A percentile compares a stretch with the other conserved stretches of the same genome.
Evolutionary conservation across 2,329 filamentous ascomycete genomes (phyloP).

Genomic region (Bipolaris oryzae): DNA sequence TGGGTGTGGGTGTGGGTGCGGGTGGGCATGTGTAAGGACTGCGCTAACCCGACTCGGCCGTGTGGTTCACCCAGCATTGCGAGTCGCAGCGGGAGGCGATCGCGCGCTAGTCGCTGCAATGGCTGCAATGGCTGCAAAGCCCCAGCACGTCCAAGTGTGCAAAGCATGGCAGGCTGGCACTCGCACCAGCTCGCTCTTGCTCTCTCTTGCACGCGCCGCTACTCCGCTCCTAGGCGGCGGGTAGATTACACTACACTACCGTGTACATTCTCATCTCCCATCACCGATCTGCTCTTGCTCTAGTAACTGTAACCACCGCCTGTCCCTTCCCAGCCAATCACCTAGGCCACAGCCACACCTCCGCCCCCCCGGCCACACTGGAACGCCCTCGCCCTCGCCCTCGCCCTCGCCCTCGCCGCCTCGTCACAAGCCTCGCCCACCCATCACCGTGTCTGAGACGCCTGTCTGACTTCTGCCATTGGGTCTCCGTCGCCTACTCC

Average conservation of each 20-base stretch:
- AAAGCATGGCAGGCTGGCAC: background rate
- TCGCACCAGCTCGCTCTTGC: too few species aligned
- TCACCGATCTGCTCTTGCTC: slow-evolving; percentile 3
- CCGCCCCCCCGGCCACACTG: slow-evolving; percentile 10
- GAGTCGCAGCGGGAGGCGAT: slow-evolving; percentile 27
- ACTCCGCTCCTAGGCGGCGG: background rate
- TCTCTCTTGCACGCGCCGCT: background rate
- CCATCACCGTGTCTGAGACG: slow-evolving; percentile 42
- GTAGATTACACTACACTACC: background rate
- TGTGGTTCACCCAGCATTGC: slow-evolving; percentile 3
- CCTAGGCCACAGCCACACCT: slow-evolving; percentile 27
- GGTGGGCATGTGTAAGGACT: background rate
- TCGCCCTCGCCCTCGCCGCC: slow-evolving; percentile 13
- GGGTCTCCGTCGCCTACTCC: slow-evolving; percentile 27
- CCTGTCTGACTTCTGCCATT: slow-evolving; percentile 47
- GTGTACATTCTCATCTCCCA: slow-evolving; percentile 12
- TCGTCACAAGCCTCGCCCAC: slow-evolving; percentile 47
- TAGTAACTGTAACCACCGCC: slow-evolving; percentile 9
- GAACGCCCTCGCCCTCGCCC: slow-evolving; percentile 11
- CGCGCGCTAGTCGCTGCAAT: slow-evolving; percentile 18
- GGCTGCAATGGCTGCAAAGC: too few species aligned
- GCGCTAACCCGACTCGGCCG: background rate
- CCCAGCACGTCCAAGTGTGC: background rate
- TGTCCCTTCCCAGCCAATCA: slow-evolving; percentile 34
- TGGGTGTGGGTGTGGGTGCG: background rate